phyloP scores from a whole-genome alignment of 148 eudicot species.

The Amaranthus cruentus region DNA sequence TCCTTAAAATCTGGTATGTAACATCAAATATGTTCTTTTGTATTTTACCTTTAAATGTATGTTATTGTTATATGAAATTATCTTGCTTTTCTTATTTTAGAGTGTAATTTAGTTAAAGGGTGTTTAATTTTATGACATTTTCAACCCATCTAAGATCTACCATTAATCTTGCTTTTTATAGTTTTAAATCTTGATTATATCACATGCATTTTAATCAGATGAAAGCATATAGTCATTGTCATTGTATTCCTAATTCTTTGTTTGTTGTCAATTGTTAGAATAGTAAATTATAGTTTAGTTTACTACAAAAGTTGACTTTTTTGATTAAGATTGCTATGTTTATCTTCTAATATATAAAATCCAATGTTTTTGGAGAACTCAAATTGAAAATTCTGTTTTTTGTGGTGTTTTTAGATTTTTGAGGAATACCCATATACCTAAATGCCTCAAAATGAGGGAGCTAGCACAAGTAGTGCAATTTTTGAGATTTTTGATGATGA shows the following conservation, averaged over 20 bases:
- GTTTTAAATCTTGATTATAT: neutral
- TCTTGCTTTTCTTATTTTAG: neutral
- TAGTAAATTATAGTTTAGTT: constrained; percentile 1
- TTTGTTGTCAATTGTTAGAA: neutral
- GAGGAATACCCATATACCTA: constrained; percentile 2
- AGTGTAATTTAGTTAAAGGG: constrained; percentile 2
- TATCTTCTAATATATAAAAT: neutral
- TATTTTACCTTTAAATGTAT: too few species aligned
- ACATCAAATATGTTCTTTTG: neutral
- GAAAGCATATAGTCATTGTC: too few species aligned
- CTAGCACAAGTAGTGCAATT: constrained; percentile 32
- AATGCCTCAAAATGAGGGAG: constrained; percentile 32
- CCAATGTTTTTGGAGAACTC: constrained; percentile 6
- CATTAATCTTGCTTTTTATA: neutral
- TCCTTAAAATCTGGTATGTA: constrained; percentile 10
- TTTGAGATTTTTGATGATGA: constrained; percentile 59
- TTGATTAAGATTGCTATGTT: constrained; percentile 10
- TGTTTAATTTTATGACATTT: neutral
- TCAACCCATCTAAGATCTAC: constrained; percentile 2
- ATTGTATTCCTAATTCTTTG: too few species aligned
- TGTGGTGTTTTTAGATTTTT: neutral
- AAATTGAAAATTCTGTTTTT: constrained; percentile 3
- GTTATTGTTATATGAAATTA: neutral
- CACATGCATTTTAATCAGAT: neutral
- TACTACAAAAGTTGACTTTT: constrained; percentile 19